Percentiles rank a stretch among this genome's conserved stretches.
Conservation (phyloP, 2,329 filamentous ascomycete species). For the Atkinsonella hypoxylon region DNA sequence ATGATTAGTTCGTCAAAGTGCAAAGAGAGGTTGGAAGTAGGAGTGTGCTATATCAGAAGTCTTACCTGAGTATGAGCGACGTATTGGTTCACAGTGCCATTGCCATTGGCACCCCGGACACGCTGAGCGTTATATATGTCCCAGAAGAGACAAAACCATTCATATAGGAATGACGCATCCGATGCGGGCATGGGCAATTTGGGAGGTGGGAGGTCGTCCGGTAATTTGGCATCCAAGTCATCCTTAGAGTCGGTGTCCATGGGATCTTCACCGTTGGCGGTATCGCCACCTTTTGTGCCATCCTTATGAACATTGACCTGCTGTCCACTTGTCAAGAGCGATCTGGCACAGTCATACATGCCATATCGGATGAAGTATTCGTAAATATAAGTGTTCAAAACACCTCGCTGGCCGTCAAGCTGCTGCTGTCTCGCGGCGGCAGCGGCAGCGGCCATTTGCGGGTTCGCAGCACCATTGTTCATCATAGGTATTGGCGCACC, state of each 20-base stretch:
- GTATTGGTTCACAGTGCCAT: constrained; percentile 58
- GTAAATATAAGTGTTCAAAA: constrained; percentile 81
- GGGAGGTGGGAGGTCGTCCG: constrained; percentile 68
- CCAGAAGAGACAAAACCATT: constrained; percentile 98
- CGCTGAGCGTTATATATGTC: constrained; percentile 84
- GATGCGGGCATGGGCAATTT: constrained; percentile 51
- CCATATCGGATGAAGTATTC: constrained; percentile 81
- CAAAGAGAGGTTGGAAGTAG: neutral
- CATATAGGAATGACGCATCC: constrained; percentile 78
- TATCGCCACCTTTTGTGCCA: constrained; percentile 57
- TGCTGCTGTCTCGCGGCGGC: constrained; percentile 26
- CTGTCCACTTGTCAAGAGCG: constrained; percentile 55
- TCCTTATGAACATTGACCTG: constrained; percentile 56
- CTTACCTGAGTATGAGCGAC: constrained; percentile 71
- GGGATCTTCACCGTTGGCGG: constrained; percentile 59
- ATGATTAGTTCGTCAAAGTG: neutral
- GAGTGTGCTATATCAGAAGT: neutral
- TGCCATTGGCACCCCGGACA: constrained; percentile 43
- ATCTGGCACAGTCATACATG: constrained; percentile 73
- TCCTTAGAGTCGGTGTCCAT: constrained; percentile 82
- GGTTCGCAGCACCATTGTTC: constrained; percentile 38
- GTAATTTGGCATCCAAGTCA: constrained; percentile 59
- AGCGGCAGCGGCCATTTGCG: constrained; percentile 21
- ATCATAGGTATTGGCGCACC: constrained; percentile 51
- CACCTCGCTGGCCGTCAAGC: constrained; percentile 36